Base-by-base conservation (phyloP, 345 rosid species). In the Clausena lansium region DNA sequence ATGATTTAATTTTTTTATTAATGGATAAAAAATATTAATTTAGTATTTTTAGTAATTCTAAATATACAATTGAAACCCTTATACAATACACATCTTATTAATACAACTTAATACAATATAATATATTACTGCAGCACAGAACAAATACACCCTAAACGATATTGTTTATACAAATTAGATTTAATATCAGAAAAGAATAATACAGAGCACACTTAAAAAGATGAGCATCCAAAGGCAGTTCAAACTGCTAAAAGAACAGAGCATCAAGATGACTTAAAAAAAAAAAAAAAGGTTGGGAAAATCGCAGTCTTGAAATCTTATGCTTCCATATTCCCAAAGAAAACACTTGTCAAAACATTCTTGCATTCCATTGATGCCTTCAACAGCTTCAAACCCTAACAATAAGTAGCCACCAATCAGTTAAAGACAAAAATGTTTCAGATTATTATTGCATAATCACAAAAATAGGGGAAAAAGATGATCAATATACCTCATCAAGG, bases 331-430 rank as follows among this genome's bases (percentile, higher is more conserved):
- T 63, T 63, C n/a, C 67, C 38, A 63, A 32, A 35, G 67, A 55
- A 55, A 20, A 55, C 59, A 55, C 24, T 55, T 55, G 59, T 55
- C 59, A 55, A 55, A 45, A 45, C 50, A 45, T 45, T 45, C 10
- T 45, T 45, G 50, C 50, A 45, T 45, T 45, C 50, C 50, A 71
- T n/a, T 35, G 81, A 71, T 13, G 28, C 62, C 76, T 61, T 62
- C 54, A 78, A 54, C 62, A 71, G 28, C 62, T 71, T 78, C 19
- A 62, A 9, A 62, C 41, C 81, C 76, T 70, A 24, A 45, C 5
- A 13, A 11, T 45, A 45, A 14, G 50, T 2, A 45, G 5, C 47
- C 59, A 55, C 9, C 50, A 45, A 13, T 13, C 15, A 13, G 5
- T 13, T 11, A 45, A 13, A 45, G 11, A 45, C 4, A 13, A 45